phyloP scores from a whole-genome alignment of 768 basidiomycete species.

The Hysterangium stoloniferum region DNA sequence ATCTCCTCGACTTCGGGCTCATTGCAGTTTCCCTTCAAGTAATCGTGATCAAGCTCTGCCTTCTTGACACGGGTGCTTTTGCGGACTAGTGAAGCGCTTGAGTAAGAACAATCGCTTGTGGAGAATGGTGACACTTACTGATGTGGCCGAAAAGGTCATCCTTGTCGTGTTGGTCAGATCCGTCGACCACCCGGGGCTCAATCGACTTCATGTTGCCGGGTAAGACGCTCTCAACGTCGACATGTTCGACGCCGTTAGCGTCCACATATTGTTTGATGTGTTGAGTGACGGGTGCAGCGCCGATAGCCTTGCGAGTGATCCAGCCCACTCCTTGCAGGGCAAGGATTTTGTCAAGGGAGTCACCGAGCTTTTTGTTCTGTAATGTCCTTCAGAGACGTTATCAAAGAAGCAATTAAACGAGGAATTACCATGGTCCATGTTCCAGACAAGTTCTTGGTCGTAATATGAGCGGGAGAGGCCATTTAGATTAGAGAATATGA shows the following conservation, averaged over 20 bases:
- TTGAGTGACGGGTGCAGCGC: not conserved
- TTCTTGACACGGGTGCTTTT: constrained; percentile 23
- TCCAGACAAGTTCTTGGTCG: constrained; percentile 52
- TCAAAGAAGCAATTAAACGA: not conserved
- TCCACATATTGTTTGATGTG: constrained; percentile 9
- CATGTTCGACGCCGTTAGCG: constrained; percentile 13
- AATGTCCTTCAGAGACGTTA: not conserved
- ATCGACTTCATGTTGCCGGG: not conserved
- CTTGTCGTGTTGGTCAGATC: constrained; percentile 2
- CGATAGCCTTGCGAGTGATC: constrained; percentile 12
- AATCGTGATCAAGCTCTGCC: constrained; percentile 27
- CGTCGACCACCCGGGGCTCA: not conserved
- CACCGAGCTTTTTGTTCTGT: constrained; percentile 56
- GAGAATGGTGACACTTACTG: not conserved
- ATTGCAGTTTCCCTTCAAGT: constrained; percentile 36
- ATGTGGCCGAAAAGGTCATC: constrained; percentile 3
- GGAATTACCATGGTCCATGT: constrained; percentile 49
- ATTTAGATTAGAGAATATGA: constrained; percentile 29
- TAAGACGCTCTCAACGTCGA: constrained; percentile 10
- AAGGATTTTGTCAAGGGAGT: constrained; percentile 13
- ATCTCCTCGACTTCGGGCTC: constrained; percentile 28
- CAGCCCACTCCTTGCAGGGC: constrained; percentile 15
- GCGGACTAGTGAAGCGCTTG: not conserved
- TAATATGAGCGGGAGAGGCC: constrained; percentile 57
- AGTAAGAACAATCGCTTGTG: not conserved